These are phyloP conservation scores for Lentinula raphanica DNA, from an alignment of 768 basidiomycete genomes.

Conservation along the genomic window DNA sequence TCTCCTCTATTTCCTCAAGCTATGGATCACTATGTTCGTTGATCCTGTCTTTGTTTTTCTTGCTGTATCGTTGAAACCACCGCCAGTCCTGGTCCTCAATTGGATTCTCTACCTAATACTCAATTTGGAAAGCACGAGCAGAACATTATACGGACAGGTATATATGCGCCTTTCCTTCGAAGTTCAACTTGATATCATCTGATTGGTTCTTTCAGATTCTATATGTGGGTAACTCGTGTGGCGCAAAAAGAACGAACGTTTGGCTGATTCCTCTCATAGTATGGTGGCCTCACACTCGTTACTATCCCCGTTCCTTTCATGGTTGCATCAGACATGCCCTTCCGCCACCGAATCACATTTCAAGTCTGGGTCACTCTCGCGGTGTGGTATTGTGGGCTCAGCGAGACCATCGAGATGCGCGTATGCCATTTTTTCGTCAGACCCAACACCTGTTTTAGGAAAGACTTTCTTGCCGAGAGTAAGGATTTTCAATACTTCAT, in stretches of 20 bases:
- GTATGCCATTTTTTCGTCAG: slow-evolving; percentile 9
- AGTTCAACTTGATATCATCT: background rate
- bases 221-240: background rate
- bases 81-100: background rate
- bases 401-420: slow-evolving; percentile 10
- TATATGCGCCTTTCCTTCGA: background rate
- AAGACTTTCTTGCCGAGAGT: slow-evolving; percentile 23
- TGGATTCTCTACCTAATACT: slow-evolving; percentile 6
- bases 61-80: background rate
- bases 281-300: slow-evolving; percentile 2
- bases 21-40: slow-evolving; percentile 6
- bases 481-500: background rate
- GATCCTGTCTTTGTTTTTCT: background rate
- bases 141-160: slow-evolving; percentile 5
- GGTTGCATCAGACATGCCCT: slow-evolving; percentile 2
- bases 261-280: background rate
- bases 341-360: background rate
- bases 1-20: background rate
- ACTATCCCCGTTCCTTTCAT: slow-evolving; percentile 6
- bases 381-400: slow-evolving; percentile 13
- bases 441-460: slow-evolving; percentile 8
- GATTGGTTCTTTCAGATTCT: background rate
- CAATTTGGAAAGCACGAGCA: background rate
- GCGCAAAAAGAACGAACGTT: background rate
- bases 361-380: slow-evolving; percentile 3